These are phyloP conservation scores for Solanum lycopersicoides DNA, from an alignment of 257 asterid genomes.

Conservation along the genomic window DNA sequence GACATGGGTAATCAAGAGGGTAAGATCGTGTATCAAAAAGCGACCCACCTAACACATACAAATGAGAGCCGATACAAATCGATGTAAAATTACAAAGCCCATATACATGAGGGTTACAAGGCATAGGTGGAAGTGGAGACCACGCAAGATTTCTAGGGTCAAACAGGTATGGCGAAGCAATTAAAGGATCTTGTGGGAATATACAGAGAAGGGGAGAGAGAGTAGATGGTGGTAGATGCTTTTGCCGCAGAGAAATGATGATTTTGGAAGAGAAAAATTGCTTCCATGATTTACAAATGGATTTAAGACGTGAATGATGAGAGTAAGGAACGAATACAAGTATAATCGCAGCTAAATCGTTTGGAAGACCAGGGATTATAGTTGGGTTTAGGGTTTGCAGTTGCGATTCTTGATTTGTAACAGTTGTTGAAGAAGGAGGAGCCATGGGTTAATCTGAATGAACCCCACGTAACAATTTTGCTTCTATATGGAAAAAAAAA, in stretches of 20 bases:
- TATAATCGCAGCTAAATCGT: slow-evolving; percentile 63
- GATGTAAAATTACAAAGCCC: slow-evolving; percentile 77
- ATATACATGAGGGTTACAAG: slow-evolving; percentile 80
- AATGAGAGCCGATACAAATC: slow-evolving; percentile 45
- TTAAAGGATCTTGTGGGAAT: slow-evolving; percentile 84
- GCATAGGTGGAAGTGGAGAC: slow-evolving; percentile 75
- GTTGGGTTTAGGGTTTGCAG: slow-evolving; percentile 38
- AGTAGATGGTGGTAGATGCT: slow-evolving; percentile 25
- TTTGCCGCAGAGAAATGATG: slow-evolving; percentile 50
- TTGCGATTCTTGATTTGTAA: slow-evolving; percentile 16
- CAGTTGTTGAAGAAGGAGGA: slow-evolving; percentile 26
- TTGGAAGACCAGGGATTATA: slow-evolving; percentile 77
- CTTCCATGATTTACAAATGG: slow-evolving; percentile 63
- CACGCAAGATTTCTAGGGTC: slow-evolving; percentile 64
- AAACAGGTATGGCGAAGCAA: slow-evolving; percentile 57
- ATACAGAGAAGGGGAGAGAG: slow-evolving; percentile 51
- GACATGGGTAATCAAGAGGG: slow-evolving; percentile 73
- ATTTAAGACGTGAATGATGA: slow-evolving; percentile 72
- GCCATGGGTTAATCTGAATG: slow-evolving; percentile 24
- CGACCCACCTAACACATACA: slow-evolving; percentile 89
- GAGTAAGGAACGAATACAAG: slow-evolving; percentile 62
- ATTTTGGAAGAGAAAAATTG: slow-evolving; percentile 58
- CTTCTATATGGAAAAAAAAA: neutral
- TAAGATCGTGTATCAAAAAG: slow-evolving; percentile 71
- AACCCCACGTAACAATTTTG: neutral